Conservation (phyloP, 768 basidiomycete species). For the Mycena chlorophos region DNA sequence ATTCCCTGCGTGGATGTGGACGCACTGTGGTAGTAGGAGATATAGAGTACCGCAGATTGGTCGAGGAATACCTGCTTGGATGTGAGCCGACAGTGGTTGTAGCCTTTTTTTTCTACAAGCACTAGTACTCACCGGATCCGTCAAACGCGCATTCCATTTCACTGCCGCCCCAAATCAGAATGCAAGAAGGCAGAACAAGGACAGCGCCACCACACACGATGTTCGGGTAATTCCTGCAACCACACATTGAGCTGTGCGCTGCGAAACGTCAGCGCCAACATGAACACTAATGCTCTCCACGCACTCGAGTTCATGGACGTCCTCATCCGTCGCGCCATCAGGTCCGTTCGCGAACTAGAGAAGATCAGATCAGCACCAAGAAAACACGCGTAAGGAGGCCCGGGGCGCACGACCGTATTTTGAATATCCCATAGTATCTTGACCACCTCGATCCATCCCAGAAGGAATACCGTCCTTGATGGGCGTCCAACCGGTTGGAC, state of each 20-base stretch:
- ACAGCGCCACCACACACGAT: neutral
- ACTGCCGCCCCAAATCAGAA: constrained; percentile 3
- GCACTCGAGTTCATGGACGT: constrained; percentile 9
- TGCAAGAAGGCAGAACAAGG: neutral
- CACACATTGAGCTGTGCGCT: constrained; percentile 17
- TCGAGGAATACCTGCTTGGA: constrained; percentile 10
- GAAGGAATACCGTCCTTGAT: constrained; percentile 26
- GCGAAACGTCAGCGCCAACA: too few species aligned
- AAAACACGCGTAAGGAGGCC: too few species aligned
- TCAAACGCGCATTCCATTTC: constrained; percentile 15
- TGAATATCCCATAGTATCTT: constrained; percentile 12
- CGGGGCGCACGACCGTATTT: constrained; percentile 7
- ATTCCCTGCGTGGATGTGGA: too few species aligned
- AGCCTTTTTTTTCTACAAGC: too few species aligned
- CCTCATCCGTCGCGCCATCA: neutral
- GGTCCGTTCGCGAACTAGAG: neutral
- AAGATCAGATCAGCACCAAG: neutral
- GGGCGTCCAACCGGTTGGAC: constrained; percentile 61
- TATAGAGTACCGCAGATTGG: too few species aligned
- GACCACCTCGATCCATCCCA: constrained; percentile 5
- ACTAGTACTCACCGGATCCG: constrained; percentile 6
- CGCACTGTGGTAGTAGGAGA: too few species aligned
- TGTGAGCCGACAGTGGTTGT: neutral
- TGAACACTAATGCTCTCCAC: too few species aligned
- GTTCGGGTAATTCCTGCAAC: constrained; percentile 8